Evolutionary conservation across 306 rosid species (phyloP), one percentile per base, ranked within the genome.

Genomic region (Cyamopsis tetragonoloba): DNA sequence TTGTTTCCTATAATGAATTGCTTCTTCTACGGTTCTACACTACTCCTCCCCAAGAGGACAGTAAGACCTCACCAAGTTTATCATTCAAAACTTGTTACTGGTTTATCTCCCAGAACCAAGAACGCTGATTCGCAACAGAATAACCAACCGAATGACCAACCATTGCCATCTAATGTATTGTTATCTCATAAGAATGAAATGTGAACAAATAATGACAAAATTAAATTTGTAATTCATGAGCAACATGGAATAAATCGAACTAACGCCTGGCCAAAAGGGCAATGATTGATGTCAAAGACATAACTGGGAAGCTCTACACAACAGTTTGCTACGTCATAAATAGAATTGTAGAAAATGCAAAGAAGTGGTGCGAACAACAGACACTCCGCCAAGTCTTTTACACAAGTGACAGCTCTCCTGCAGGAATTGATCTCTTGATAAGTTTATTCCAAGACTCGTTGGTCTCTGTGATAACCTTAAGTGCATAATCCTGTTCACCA

Each of bases 371-470:
- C 47, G 39, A 38, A 39, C 13, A 62, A 65, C 49, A 28, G 51
- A 27, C 59, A 31, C 18, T 41, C 67, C 38, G 35, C 26, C 43
- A 19, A 62, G 43, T 73, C 76, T 70, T 77, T 76, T 89, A 89
- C 59, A 48, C 71, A 42, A 89, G 96, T n/a, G 96, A 85, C 42
- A 89, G 71, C 72, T 84, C 98, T 79, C 96, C 95, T 1, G 89
- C 81, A 35, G 87, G 89, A 77, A 87, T 71, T 28, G 92, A 87
- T 89, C 98, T 85, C 86, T 85, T 89, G 46, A 89, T 66, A 18
- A 92, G 89, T 64, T 85, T 89, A 62, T 87, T 91, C 98, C 98
- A 89, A 3, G 98, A 83, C 62, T 87, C 89, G 7, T 92, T 83
- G 73, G 98, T 85, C 83, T 92, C 96, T 6, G 73, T 70, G 61